Evolutionary conservation across 2,329 filamentous ascomycete species (phyloP), one percentile per base, ranked within the genome.

Genomic region (Fusarium sp.): DNA sequence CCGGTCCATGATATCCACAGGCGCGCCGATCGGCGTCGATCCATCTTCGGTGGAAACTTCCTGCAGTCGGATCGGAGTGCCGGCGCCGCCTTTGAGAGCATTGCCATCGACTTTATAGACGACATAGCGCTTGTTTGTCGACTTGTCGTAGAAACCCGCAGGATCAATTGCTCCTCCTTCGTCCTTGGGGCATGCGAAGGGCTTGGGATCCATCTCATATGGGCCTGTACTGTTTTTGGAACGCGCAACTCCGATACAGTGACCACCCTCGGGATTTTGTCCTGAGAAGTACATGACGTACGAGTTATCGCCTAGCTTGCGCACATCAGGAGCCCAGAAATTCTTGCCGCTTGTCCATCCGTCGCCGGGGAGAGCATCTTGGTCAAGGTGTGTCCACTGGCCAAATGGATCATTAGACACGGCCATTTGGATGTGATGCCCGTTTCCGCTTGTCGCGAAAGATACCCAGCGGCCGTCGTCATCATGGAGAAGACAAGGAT

Each of bases 41-140:
- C 87, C 89, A 64, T 77, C 75, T 69, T 90, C 81, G 3, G 76
- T 70, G 13, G 77, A 76, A 12, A 89, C 81, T 53, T 82, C 77
- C 69, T 89, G 87, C 23, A 90, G 79, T 79, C 88, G 83, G 64
- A 90, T 83, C 0, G 88, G 87, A 41, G 88, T 90, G 16, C 79
- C 59, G 13, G 80, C 79, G n/a, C 80, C 80, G 43, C 77, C 58
- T 6, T 80, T 80, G 37, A 85, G 77, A 60, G 81, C 82, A 77
- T 91, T 91, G 39, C 89, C 89, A 76, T 92, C 89, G 26, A 91
- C 81, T 77, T 91, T 92, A 80, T 89, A 92, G 12, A 86, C 79
- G 7, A 91, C 82, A 74, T 90, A 91, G 8, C 84, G 83, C 31
- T 77, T 82, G 30, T 85, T 86, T 21, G 76, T 79, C 44, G 84